These are phyloP conservation scores for Xylariaceae sp. DNA, from an alignment of 2,329 filamentous ascomycete species.

Conservation along the genomic window DNA sequence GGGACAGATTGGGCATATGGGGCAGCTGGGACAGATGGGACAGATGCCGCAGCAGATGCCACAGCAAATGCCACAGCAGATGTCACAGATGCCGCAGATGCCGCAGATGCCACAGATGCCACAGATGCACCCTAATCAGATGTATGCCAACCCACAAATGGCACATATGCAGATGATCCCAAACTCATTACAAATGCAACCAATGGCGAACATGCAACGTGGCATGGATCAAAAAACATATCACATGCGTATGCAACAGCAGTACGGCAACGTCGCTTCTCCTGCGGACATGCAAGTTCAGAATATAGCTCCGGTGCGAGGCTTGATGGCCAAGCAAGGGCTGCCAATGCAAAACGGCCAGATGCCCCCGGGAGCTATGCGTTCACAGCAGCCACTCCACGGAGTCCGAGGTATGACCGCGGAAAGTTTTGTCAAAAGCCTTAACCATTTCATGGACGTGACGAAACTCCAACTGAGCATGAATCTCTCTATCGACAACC, in stretches of 20 bases:
- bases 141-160: constrained; percentile 37
- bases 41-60: constrained; percentile 28
- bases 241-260: constrained; percentile 77
- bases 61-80: too few relatives aligned
- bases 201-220: constrained; percentile 34
- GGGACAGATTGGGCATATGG: too few relatives aligned
- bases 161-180: constrained; percentile 45
- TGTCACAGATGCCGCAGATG: constrained; percentile 33
- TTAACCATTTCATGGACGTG: constrained; percentile 71
- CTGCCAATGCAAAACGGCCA: constrained; percentile 52
- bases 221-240: constrained; percentile 69
- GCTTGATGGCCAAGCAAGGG: constrained; percentile 49
- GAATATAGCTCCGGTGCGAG: constrained; percentile 36
- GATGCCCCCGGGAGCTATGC: constrained; percentile 43
- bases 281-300: constrained; percentile 47
- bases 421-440: constrained; percentile 69
- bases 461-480: constrained; percentile 69
- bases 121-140: constrained; percentile 34
- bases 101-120: constrained; percentile 31
- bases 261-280: constrained; percentile 53
- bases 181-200: constrained; percentile 39
- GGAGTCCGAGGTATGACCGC: constrained; percentile 43
- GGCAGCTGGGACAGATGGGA: too few relatives aligned
- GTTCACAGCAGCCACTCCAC: constrained; percentile 41
- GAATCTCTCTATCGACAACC: constrained; percentile 67